Conservation (phyloP, 129 eudicot species). For the Ambrosia artemisiifolia region DNA sequence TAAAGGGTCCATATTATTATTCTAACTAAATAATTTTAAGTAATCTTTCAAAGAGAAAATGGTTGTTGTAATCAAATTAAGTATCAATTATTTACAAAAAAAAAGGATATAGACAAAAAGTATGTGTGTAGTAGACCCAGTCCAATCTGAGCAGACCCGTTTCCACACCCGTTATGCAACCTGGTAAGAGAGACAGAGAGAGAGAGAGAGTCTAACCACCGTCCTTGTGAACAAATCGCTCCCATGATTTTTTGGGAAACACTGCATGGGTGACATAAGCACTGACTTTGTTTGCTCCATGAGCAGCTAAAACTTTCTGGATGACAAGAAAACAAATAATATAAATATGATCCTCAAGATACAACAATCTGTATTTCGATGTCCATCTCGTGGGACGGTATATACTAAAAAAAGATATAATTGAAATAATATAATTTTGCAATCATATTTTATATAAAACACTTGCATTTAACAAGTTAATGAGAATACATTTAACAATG, state of each 20-base stretch:
- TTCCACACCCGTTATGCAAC: background rate
- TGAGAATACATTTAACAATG: too few species aligned
- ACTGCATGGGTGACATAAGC: conserved; percentile 94
- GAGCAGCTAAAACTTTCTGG: conserved; percentile 90
- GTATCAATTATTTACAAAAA: background rate
- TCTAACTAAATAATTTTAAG: background rate
- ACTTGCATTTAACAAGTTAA: too few species aligned
- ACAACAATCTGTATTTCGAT: background rate
- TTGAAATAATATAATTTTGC: too few species aligned
- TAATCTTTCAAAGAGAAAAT: background rate
- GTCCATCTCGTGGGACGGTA: background rate
- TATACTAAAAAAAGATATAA: too few species aligned
- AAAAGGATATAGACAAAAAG: background rate
- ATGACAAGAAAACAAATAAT: background rate
- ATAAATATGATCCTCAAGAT: background rate
- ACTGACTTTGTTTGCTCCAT: conserved; percentile 89
- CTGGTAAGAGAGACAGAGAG: background rate
- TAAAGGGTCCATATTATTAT: background rate
- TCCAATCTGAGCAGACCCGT: background rate
- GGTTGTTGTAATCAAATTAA: background rate
- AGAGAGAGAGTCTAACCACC: conserved; percentile 33
- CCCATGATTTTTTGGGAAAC: conserved; percentile 75
- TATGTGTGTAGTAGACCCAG: background rate
- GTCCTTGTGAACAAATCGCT: conserved; percentile 61
- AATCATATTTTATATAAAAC: too few species aligned